Evolutionary conservation across 2,329 filamentous ascomycete genomes (phyloP).

Genomic region (Ophiostoma himal-ulmi): DNA sequence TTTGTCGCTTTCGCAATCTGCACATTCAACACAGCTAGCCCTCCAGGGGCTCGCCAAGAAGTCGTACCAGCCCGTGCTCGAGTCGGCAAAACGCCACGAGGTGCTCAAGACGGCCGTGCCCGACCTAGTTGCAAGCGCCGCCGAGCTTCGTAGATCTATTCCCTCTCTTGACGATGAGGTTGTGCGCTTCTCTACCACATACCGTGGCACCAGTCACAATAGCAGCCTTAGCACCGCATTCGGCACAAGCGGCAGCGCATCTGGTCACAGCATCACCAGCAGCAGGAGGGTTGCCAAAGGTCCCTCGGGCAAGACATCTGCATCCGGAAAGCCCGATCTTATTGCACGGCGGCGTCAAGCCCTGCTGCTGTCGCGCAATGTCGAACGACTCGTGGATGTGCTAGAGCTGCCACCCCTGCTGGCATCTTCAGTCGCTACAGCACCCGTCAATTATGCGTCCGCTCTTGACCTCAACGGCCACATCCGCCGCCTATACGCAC

Average conservation of each 20-base stretch:
- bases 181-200: slow-evolving; percentile 73
- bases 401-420: slow-evolving; percentile 84
- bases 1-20: slow-evolving; percentile 70
- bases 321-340: slow-evolving; percentile 31
- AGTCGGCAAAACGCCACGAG: slow-evolving; percentile 71
- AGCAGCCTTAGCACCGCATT: slow-evolving; percentile 30
- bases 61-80: slow-evolving; percentile 78
- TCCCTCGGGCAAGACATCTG: background rate
- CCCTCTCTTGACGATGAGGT: slow-evolving; percentile 74
- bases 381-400: slow-evolving; percentile 83
- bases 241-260: background rate
- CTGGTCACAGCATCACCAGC: slow-evolving; percentile 47
- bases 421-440: slow-evolving; percentile 65
- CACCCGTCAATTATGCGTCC: slow-evolving; percentile 71
- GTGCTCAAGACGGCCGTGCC: slow-evolving; percentile 69
- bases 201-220: slow-evolving; percentile 50
- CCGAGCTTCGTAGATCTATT: slow-evolving; percentile 63
- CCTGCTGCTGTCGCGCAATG: slow-evolving; percentile 75
- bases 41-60: slow-evolving; percentile 84
- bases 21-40: slow-evolving; percentile 73
- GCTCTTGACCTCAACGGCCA: slow-evolving; percentile 91
- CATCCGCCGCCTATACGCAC: slow-evolving; percentile 73
- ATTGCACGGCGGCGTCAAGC: slow-evolving; percentile 71
- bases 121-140: slow-evolving; percentile 57
- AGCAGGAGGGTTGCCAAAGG: background rate